These are phyloP conservation scores for Bauhinia variegata DNA, from an alignment of 306 rosid species.

Conservation along the genomic window DNA sequence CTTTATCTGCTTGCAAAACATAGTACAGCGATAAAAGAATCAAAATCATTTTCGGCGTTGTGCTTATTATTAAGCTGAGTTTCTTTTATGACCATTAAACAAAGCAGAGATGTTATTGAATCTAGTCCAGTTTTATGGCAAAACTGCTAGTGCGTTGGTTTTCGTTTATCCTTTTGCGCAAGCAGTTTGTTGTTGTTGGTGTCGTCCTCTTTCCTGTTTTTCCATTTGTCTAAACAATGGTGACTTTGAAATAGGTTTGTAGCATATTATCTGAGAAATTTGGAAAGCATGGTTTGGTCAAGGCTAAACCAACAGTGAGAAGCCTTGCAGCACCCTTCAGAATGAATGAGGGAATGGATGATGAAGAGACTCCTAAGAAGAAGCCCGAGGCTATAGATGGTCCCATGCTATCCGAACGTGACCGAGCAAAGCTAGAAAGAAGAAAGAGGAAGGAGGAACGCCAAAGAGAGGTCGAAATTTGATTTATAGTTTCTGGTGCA, in stretches of 20 bases:
- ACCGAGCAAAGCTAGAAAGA: slow-evolving; percentile 72
- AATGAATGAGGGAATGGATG: slow-evolving; percentile 95
- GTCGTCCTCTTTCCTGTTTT: background rate
- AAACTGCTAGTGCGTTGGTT: background rate
- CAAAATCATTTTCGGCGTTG: background rate
- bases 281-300: slow-evolving; percentile 90
- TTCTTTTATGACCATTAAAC: background rate
- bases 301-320: slow-evolving; percentile 73
- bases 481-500: background rate
- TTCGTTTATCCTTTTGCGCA: background rate
- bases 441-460: slow-evolving; percentile 94
- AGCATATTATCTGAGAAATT: slow-evolving; percentile 74
- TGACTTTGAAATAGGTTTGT: slow-evolving; percentile 61
- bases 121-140: background rate
- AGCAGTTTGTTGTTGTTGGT: background rate
- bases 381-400: slow-evolving; percentile 86
- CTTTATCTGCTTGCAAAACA: slow-evolving; percentile 22
- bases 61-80: background rate
- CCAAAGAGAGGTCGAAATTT: slow-evolving; percentile 79
- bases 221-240: background rate
- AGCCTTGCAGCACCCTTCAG: slow-evolving; percentile 88
- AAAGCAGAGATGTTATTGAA: background rate
- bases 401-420: slow-evolving; percentile 86
- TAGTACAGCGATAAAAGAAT: background rate
- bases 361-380: slow-evolving; percentile 71